Base-by-base conservation (phyloP, 2,329 filamentous ascomycete species). In the Alternaria viburni region DNA sequence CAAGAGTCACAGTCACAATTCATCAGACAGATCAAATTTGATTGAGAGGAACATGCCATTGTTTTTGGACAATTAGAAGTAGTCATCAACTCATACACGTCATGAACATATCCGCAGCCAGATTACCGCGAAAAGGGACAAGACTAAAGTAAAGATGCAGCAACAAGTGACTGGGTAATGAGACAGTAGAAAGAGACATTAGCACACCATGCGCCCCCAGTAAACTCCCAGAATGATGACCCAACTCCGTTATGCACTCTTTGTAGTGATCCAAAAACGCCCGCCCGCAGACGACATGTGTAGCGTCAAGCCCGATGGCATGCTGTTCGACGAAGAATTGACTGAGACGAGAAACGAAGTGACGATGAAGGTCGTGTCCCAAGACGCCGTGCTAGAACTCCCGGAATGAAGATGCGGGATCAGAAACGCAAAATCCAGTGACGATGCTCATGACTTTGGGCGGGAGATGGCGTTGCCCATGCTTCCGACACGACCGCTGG, bases 401-500 rank as follows among this genome's bases (percentile, higher is more conserved):
- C 49, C 54, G 43, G 36, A 59, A 65, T 64, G 62, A 66, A 58
- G 47, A 62, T 58, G 59, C 54, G 52, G 51, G 62, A 59, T 56
- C 46, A 47, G 62, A 54, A 59, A 54, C 30, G 41, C 19, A 25
- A 55, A 46, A 62, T 52, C 49, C 55, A 50, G 57, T 55, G 57
- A 59, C 26, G 46, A 57, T 54, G 64, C 66, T 72, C 63, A 75
- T 57, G 76, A 67, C 62, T 78, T 79, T 9, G 74, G 62, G 30
- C 77, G 76, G 13, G 62, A 58, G 13, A 70, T 67, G 36, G 74
- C 66, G 56, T 69, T 80, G 56, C 81, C 81, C 25, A 83, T 74
- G 68, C 83, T 84, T 49, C 83, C 83, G 3, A 86, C 82, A 32
- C 84, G 77, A 32, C 84, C 84, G 61, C 83, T 85, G 15, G 83